A percentile compares a stretch with the other conserved stretches of the same genome.
Conservation (phyloP, 2,329 filamentous ascomycete genomes). For the Phoma sp. region DNA sequence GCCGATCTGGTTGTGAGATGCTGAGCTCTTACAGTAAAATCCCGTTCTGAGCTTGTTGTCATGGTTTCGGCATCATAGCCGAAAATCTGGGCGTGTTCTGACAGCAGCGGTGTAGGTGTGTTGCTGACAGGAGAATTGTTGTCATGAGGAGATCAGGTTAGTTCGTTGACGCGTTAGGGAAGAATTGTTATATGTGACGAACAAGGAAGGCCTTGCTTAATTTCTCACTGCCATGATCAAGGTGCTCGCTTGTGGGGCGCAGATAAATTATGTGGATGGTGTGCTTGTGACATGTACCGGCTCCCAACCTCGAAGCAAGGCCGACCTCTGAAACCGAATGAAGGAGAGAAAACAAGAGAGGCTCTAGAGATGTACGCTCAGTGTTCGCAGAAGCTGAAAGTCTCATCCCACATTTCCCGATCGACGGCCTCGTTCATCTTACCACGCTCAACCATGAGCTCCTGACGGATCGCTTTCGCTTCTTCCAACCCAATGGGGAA, state of each 20-base stretch:
- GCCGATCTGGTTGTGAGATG: neutral
- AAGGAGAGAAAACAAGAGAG: neutral
- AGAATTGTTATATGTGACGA: neutral
- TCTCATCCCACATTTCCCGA: neutral
- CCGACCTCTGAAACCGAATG: neutral
- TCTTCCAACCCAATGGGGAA: constrained; percentile 23
- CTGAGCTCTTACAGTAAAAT: neutral
- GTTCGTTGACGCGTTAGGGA: neutral
- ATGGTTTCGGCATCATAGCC: constrained; percentile 9
- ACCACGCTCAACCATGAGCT: constrained; percentile 21
- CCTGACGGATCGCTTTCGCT: constrained; percentile 21
- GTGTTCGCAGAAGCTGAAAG: constrained; percentile 26
- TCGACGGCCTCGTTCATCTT: constrained; percentile 13
- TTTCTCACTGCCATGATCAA: neutral
- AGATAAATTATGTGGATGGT: neutral
- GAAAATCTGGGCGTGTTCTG: neutral
- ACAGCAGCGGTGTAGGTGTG: constrained; percentile 8
- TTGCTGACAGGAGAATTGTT: constrained; percentile 6
- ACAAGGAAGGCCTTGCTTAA: constrained; percentile 3
- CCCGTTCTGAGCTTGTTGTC: neutral
- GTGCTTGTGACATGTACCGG: neutral
- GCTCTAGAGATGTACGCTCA: neutral
- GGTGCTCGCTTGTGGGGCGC: neutral
- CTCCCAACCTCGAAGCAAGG: too few relatives aligned
- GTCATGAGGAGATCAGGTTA: neutral